A percentile compares a stretch with the other conserved stretches of the same genome.
phyloP scores from a whole-genome alignment of 2,329 filamentous ascomycete species.

The Cladophialophora exuberans region DNA sequence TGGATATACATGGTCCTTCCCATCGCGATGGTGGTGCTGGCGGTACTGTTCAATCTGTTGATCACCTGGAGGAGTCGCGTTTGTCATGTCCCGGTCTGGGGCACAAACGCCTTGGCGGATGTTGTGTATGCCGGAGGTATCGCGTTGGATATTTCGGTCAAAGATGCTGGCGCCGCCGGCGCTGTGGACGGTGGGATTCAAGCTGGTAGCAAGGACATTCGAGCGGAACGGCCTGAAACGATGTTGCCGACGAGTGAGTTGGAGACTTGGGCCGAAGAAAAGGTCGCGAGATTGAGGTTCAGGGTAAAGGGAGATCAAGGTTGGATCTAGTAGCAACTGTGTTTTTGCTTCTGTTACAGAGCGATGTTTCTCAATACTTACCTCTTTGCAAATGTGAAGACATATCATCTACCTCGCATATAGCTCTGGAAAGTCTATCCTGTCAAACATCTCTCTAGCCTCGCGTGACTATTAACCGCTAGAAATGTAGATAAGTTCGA shows the following conservation, averaged over 20 bases:
- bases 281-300: background rate
- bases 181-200: background rate
- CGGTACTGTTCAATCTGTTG: background rate
- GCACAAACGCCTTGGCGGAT: background rate
- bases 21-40: background rate
- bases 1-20: background rate
- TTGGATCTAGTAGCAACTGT: too few species aligned
- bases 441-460: too few species aligned
- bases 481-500: too few species aligned
- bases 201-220: background rate
- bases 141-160: background rate
- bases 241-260: background rate
- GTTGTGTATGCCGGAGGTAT: background rate
- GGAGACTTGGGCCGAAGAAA: background rate
- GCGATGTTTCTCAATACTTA: too few species aligned
- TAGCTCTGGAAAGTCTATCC: too few species aligned
- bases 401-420: too few species aligned
- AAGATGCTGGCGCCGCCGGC: too few species aligned
- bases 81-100: background rate
- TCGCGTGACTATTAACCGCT: too few species aligned
- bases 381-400: too few species aligned
- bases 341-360: too few species aligned
- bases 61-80: background rate
- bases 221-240: background rate
- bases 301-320: too few species aligned